These are phyloP conservation scores for Sporothrix brunneoviolacea DNA, from an alignment of 2,329 filamentous ascomycete species.

Conservation along the genomic window DNA sequence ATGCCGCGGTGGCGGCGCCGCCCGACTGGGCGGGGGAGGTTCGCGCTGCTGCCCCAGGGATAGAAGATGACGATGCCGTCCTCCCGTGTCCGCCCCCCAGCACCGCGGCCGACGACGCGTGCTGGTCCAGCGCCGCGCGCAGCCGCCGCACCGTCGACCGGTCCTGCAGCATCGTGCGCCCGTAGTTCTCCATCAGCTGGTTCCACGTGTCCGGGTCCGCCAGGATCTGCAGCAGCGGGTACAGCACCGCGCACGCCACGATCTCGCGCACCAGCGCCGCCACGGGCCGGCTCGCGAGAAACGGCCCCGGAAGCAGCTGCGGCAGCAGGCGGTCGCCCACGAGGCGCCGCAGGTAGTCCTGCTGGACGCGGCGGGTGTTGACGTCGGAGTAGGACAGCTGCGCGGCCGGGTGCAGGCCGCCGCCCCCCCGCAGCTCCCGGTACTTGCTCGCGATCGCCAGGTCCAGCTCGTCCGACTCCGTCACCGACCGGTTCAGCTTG, in stretches of 20 bases:
- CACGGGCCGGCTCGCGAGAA: slow-evolving; percentile 75
- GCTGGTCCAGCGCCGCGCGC: slow-evolving; percentile 85
- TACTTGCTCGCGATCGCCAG: slow-evolving; percentile 94
- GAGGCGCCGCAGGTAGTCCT: slow-evolving; percentile 79
- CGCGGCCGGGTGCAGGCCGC: slow-evolving; percentile 75
- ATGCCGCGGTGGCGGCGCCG: slow-evolving; percentile 34
- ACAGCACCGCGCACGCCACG: slow-evolving; percentile 84
- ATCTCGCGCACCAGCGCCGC: slow-evolving; percentile 79
- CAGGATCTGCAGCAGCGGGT: slow-evolving; percentile 70
- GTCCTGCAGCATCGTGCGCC: slow-evolving; percentile 83
- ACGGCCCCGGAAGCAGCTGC: slow-evolving; percentile 62
- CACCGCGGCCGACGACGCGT: slow-evolving; percentile 69
- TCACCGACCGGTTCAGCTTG: slow-evolving; percentile 81
- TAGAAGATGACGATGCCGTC: slow-evolving; percentile 55
- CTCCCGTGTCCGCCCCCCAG: slow-evolving; percentile 28
- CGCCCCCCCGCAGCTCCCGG: slow-evolving; percentile 43
- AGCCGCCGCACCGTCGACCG: slow-evolving; percentile 90
- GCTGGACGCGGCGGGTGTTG: slow-evolving; percentile 67
- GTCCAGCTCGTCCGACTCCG: slow-evolving; percentile 93
- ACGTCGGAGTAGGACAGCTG: slow-evolving; percentile 71
- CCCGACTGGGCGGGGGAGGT: too few relatives aligned
- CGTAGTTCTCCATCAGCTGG: slow-evolving; percentile 84
- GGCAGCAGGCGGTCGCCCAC: slow-evolving; percentile 62
- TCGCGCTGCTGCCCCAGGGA: slow-evolving; percentile 28
- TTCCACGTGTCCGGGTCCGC: slow-evolving; percentile 97